These are phyloP conservation scores for Phaffia rhodozyma DNA, from an alignment of 1,284 basidiomycete species.

Conservation along the genomic window DNA sequence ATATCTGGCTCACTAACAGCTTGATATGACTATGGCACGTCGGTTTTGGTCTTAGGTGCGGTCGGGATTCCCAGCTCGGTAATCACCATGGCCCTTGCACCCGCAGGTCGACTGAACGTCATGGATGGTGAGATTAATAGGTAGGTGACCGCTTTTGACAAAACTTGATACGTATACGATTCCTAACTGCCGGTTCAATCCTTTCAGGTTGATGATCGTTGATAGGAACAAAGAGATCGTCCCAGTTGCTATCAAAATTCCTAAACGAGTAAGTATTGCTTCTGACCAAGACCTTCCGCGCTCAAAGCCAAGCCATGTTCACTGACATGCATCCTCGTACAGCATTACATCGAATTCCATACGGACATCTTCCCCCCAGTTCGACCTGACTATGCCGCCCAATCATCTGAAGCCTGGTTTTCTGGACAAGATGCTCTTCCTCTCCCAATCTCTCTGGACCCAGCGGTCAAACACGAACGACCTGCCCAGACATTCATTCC, in stretches of 20 bases:
- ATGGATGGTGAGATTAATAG: slow-evolving; percentile 38
- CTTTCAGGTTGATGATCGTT: slow-evolving; percentile 26
- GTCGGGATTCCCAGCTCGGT: slow-evolving; percentile 24
- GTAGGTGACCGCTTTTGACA: slow-evolving; percentile 12
- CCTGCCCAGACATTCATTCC: too few species aligned
- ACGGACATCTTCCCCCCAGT: slow-evolving; percentile 36
- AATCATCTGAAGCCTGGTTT: slow-evolving; percentile 31
- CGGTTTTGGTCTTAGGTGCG: slow-evolving; percentile 2
- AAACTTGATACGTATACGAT: too few species aligned
- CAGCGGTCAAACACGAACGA: slow-evolving; percentile 18
- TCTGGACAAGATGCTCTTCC: slow-evolving; percentile 28
- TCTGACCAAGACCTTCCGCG: background rate
- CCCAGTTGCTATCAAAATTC: slow-evolving; percentile 34
- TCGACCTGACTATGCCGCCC: slow-evolving; percentile 29
- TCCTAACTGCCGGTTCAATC: too few species aligned
- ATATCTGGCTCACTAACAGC: too few species aligned
- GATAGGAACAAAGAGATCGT: slow-evolving; percentile 35
- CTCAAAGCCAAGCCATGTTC: too few species aligned
- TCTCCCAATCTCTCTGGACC: slow-evolving; percentile 26
- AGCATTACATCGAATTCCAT: slow-evolving; percentile 38
- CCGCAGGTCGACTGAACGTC: slow-evolving; percentile 31
- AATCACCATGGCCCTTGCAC: slow-evolving; percentile 29
- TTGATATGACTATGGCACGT: slow-evolving; percentile 23
- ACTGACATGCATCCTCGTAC: background rate
- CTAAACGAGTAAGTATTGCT: slow-evolving; percentile 25